These are phyloP conservation scores for Pistacia vera DNA, from an alignment of 345 rosid species.

Conservation along the genomic window DNA sequence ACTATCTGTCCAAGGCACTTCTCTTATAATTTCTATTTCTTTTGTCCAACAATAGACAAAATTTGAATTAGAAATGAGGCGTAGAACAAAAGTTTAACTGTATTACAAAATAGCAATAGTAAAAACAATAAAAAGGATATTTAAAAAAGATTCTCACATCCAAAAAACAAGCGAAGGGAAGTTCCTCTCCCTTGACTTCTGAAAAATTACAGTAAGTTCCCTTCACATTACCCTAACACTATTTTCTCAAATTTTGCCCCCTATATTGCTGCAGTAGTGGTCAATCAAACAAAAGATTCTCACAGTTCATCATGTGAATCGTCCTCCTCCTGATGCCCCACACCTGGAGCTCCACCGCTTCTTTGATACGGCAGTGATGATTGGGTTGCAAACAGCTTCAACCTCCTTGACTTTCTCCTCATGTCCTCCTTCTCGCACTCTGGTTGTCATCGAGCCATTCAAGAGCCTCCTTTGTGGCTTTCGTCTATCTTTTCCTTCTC, in stretches of 20 bases:
- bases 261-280: constrained; percentile 8
- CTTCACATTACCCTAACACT: constrained; percentile 24
- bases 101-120: not conserved
- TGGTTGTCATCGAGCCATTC: constrained; percentile 98
- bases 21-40: too few relatives aligned
- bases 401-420: constrained; percentile 98
- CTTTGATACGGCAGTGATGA: constrained; percentile 83
- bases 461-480: constrained; percentile 85
- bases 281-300: constrained; percentile 16
- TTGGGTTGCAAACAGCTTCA: constrained; percentile 92
- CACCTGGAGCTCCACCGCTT: constrained; percentile 80
- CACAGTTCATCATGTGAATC: constrained; percentile 69
- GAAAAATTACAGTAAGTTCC: constrained; percentile 36
- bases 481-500: constrained; percentile 93
- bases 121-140: constrained; percentile 15
- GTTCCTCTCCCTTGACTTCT: constrained; percentile 16
- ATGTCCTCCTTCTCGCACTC: constrained; percentile 85
- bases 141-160: constrained; percentile 17
- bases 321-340: constrained; percentile 41
- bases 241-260: too few relatives aligned
- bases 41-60: too few relatives aligned
- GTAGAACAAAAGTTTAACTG: too few relatives aligned
- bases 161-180: constrained; percentile 24
- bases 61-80: too few relatives aligned
- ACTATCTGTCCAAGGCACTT: too few relatives aligned